Conservation (phyloP, 2,329 filamentous ascomycete genomes). For the Pseudophaeomoniella oleicola region DNA sequence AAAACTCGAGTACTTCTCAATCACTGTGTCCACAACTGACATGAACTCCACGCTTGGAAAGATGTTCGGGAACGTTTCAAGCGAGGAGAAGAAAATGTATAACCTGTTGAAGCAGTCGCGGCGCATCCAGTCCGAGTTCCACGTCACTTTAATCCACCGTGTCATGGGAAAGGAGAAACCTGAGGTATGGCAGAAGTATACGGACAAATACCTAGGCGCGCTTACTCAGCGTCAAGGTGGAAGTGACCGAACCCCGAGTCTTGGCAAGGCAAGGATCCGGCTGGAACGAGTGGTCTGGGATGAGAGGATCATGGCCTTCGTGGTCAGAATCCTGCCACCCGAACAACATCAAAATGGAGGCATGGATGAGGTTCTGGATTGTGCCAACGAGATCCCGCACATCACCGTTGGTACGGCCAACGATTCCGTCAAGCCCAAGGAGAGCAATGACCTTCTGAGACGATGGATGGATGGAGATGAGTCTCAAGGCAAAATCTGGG, state of each 20-base stretch:
- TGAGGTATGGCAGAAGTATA: conserved; percentile 63
- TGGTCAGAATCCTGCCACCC: conserved; percentile 49
- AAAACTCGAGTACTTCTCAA: conserved; percentile 52
- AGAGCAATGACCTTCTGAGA: conserved; percentile 75
- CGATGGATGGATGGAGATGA: conserved; percentile 51
- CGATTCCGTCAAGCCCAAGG: conserved; percentile 67
- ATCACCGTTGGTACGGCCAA: conserved; percentile 78
- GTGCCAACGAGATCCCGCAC: conserved; percentile 66
- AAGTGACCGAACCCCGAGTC: conserved; percentile 15
- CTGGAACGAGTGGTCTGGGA: conserved; percentile 66
- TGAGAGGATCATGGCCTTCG: conserved; percentile 76
- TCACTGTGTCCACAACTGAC: conserved; percentile 37
- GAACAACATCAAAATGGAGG: conserved; percentile 10
- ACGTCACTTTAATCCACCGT: conserved; percentile 86
- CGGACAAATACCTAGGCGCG: conserved; percentile 36
- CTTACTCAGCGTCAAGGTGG: conserved; percentile 12
- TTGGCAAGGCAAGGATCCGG: conserved; percentile 29
- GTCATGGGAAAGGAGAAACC: conserved; percentile 45
- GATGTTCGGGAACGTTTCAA: conserved; percentile 46
- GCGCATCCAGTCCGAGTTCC: conserved; percentile 73
- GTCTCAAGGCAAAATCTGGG: conserved; percentile 34
- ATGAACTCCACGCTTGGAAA: conserved; percentile 49
- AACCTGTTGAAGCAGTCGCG: conserved; percentile 56
- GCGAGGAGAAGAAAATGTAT: conserved; percentile 53
- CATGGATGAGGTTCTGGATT: conserved; percentile 40